Evolutionary conservation across 768 basidiomycete genomes (phyloP).

Genomic region (Tylopilus sp.): DNA sequence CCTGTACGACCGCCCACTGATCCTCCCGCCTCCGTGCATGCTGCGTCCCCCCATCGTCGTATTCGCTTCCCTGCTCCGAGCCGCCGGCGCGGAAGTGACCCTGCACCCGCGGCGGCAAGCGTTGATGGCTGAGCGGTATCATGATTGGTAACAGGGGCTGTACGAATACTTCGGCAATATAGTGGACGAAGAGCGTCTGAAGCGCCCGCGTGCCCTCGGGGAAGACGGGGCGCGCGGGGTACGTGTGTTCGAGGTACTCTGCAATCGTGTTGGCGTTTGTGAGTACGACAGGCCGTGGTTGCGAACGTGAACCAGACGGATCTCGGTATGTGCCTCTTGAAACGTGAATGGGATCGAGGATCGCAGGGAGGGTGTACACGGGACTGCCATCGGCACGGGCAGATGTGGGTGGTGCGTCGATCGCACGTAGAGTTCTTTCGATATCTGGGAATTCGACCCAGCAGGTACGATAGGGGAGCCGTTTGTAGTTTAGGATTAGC

Average conservation of each 20-base stretch:
- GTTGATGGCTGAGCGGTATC: slow-evolving; percentile 63
- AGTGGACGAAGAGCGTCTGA: slow-evolving; percentile 67
- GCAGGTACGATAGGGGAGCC: slow-evolving; percentile 62
- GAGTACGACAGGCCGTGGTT: slow-evolving; percentile 46
- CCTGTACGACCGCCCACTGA: slow-evolving; percentile 60
- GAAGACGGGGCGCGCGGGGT: slow-evolving; percentile 67
- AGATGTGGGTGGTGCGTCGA: slow-evolving; percentile 58
- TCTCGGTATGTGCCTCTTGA: not conserved
- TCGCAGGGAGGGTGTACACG: slow-evolving; percentile 66
- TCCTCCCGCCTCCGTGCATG: slow-evolving; percentile 50
- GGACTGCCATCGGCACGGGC: slow-evolving; percentile 53
- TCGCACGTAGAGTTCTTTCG: slow-evolving; percentile 53
- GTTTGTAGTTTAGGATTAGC: slow-evolving; percentile 75
- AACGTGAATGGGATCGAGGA: slow-evolving; percentile 49
- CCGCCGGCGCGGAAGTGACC: slow-evolving; percentile 40
- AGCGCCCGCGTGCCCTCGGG: slow-evolving; percentile 68
- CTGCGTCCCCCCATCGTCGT: not conserved
- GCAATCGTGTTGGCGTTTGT: slow-evolving; percentile 62
- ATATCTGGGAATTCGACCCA: slow-evolving; percentile 74
- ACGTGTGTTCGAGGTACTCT: slow-evolving; percentile 67
- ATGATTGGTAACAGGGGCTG: slow-evolving; percentile 68
- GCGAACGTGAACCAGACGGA: slow-evolving; percentile 27
- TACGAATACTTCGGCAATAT: slow-evolving; percentile 60
- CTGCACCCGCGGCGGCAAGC: slow-evolving; percentile 54
- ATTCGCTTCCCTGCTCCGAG: not conserved